These are phyloP conservation scores for Hypericum androsaemum DNA, from an alignment of 345 rosid genomes.

Conservation along the genomic window DNA sequence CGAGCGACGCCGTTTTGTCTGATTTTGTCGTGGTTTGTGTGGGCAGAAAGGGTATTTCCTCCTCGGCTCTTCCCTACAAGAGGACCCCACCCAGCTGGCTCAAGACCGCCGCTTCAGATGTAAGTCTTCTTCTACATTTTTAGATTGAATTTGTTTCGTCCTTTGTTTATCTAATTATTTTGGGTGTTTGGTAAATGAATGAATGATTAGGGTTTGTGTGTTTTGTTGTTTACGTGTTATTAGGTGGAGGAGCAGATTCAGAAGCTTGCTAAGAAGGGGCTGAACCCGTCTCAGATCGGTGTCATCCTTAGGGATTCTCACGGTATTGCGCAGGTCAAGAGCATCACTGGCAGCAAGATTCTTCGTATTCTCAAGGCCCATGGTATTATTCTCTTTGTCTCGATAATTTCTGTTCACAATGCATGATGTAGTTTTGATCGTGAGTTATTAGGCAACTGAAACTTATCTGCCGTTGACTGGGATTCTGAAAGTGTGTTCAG, in stretches of 20 bases:
- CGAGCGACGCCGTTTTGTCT: neutral
- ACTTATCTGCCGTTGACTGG: too few species aligned
- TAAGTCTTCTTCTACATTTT: slow-evolving; percentile 26
- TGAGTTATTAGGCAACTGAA: too few species aligned
- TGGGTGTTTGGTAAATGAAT: neutral
- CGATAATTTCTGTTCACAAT: neutral
- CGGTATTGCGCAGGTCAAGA: slow-evolving; percentile 60
- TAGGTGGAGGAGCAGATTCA: slow-evolving; percentile 61
- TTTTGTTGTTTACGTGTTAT: neutral
- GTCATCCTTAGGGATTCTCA: slow-evolving; percentile 74
- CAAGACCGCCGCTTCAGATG: slow-evolving; percentile 55
- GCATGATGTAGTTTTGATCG: too few species aligned
- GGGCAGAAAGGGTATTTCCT: slow-evolving; percentile 67
- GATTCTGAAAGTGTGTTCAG: too few species aligned
- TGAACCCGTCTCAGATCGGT: slow-evolving; percentile 75
- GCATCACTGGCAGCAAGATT: slow-evolving; percentile 66
- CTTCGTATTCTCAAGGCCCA: slow-evolving; percentile 55
- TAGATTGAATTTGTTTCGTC: neutral
- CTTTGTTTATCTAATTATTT: neutral
- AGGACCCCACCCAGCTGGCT: slow-evolving; percentile 78
- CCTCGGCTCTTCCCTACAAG: slow-evolving; percentile 84
- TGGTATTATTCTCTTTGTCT: slow-evolving; percentile 18
- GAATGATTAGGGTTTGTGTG: neutral
- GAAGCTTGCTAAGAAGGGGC: slow-evolving; percentile 66
- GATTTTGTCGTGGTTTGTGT: neutral